Evolutionary conservation across 768 basidiomycete genomes (phyloP), one percentile per base, ranked within the genome.

Genomic region (Tricholoma flavovirens): DNA sequence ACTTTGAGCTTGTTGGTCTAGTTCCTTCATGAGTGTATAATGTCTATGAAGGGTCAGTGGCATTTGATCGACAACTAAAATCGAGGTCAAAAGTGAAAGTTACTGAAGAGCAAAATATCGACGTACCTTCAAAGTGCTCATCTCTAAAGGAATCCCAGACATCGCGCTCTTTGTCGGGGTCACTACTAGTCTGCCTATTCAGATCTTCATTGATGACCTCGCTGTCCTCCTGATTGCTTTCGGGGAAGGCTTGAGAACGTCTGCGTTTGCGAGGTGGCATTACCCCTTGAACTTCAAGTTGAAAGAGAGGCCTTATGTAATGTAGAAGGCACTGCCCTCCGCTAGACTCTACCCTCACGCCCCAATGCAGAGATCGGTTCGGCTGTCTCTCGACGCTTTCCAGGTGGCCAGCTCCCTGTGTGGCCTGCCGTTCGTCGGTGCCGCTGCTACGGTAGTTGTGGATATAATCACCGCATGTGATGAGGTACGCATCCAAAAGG

Each of bases 81-180:
- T 49, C 15, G 15, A 43, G 53, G 49, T 40, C 21, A 30, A 11
- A 17, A 15, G 15, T 12, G 15, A 32, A 22, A 33, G 30, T 32
- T 6, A 10, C 19, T 2, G 15, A 43, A 36, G 17, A 15, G 26
- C 14, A 29, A n/a, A n/a, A 17, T n/a, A 17, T 10, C 9, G 43
- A 59, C 76, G 49, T 42, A 86, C 90, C 81, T 79, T 91, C 90
- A 67, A 83, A 84, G 62, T 90, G 83, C 57, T 92, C 87, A 63
- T 92, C 90, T 64, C 82, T 81, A 66, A 92, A 80, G 36, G 82
- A 73, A 46, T 88, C 84, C 87, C 88, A 89, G 35, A 88, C 76
- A 30, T 83, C 83, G 56, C 73, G 77, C 61, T 87, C 86, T 66
- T 79, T 83, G 62, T 80, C 76, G 21, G 61, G 65, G 45, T 59